phyloP scores from a whole-genome alignment of 148 eudicot genomes.

The Cornus controversa region DNA sequence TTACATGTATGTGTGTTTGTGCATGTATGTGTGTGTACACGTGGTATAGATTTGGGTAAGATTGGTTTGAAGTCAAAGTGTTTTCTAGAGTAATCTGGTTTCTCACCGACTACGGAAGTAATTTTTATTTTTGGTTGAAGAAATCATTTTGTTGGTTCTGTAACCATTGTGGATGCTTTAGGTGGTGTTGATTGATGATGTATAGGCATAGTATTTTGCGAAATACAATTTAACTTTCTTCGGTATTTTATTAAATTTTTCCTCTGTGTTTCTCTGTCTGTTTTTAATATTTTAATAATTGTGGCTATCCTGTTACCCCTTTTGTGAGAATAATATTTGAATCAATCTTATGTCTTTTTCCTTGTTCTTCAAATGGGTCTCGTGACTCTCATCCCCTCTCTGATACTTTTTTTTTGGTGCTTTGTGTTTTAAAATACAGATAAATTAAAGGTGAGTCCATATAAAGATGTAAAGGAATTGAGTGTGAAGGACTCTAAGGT shows the following conservation, averaged over 20 bases:
- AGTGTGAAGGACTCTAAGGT: conserved; percentile 10
- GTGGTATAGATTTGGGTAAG: background rate
- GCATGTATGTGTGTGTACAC: too few species aligned
- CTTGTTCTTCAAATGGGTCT: background rate
- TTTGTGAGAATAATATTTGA: background rate
- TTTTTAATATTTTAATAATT: background rate
- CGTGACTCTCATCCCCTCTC: background rate
- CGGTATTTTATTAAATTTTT: background rate
- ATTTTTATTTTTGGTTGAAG: background rate
- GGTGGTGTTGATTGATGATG: background rate
- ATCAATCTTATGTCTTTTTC: background rate
- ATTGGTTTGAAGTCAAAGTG: background rate
- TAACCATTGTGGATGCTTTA: too few species aligned
- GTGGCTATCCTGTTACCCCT: background rate
- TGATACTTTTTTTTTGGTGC: background rate
- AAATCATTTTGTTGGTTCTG: conserved; percentile 5
- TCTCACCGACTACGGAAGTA: background rate
- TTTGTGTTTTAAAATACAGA: conserved; percentile 13
- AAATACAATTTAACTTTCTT: background rate
- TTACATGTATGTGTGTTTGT: background rate
- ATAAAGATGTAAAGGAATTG: conserved; percentile 11
- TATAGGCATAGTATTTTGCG: background rate
- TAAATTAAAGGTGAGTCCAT: conserved; percentile 1
- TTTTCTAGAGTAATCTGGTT: background rate
- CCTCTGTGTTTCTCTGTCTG: background rate